Percentiles rank a stretch among this genome's conserved stretches.
phyloP scores from a whole-genome alignment of 2,329 filamentous ascomycete genomes.

The Blastomyces percursus region DNA sequence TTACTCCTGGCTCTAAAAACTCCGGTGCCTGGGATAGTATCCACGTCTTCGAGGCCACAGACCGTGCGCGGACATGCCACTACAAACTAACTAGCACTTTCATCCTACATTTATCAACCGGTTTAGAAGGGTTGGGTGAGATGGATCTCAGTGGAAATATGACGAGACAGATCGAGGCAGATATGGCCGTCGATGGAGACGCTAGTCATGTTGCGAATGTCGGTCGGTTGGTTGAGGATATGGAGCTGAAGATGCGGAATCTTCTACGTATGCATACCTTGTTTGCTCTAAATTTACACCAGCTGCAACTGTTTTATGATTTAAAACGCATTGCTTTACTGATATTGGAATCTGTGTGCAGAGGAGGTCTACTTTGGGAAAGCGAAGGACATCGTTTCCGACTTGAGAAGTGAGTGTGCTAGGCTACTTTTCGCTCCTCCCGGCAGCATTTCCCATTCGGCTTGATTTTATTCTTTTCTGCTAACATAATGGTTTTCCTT shows the following conservation, averaged over 20 bases:
- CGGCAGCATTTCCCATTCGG: not conserved
- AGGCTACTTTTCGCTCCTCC: not conserved
- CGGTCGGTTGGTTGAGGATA: constrained; percentile 88
- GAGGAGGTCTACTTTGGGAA: constrained; percentile 99
- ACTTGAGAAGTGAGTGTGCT: constrained; percentile 61
- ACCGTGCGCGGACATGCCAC: constrained; percentile 80
- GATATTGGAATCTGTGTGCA: constrained; percentile 17
- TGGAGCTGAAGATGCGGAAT: constrained; percentile 99
- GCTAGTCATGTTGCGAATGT: constrained; percentile 93
- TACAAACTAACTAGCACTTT: constrained; percentile 98
- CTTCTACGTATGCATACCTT: constrained; percentile 52
- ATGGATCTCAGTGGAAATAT: constrained; percentile 95
- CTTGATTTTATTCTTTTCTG: not conserved
- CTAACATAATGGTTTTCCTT: constrained; percentile 15
- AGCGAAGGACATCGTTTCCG: constrained; percentile 95
- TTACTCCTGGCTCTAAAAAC: constrained; percentile 54
- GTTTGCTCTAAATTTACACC: not conserved
- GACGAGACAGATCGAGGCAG: constrained; percentile 90
- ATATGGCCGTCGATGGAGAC: constrained; percentile 80
- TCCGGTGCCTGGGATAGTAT: constrained; percentile 94
- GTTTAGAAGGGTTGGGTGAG: constrained; percentile 58
- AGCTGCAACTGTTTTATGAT: not conserved
- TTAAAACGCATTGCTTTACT: constrained; percentile 13
- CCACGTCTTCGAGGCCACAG: constrained; percentile 94
- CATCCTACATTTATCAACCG: constrained; percentile 72